A percentile compares a stretch with the other conserved stretches of the same genome.
phyloP scores from a whole-genome alignment of 2,329 filamentous ascomycete species.

The Amauroascus verrucosus region DNA sequence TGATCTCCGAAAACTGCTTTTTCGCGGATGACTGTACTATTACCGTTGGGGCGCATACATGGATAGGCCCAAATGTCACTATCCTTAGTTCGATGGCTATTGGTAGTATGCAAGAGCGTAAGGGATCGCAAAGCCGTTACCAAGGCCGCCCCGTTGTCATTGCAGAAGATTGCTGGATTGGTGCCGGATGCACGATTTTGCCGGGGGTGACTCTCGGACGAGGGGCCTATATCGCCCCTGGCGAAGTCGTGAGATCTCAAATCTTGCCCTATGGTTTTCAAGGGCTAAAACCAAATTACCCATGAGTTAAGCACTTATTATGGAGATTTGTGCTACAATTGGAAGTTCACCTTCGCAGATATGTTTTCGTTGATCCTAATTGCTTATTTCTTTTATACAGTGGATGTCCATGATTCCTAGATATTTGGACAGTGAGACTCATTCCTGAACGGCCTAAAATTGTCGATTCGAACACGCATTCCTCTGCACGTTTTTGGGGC shows the following conservation, averaged over 20 bases:
- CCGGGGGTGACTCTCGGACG: conserved; percentile 36
- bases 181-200: conserved; percentile 50
- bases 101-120: conserved; percentile 61
- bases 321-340: neutral
- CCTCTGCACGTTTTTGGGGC: neutral
- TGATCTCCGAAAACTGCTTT: conserved; percentile 71
- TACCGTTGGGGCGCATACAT: conserved; percentile 59
- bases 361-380: neutral
- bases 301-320: conserved; percentile 6
- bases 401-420: neutral
- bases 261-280: conserved; percentile 36
- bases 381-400: neutral
- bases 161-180: conserved; percentile 60
- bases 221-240: conserved; percentile 37
- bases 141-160: conserved; percentile 63
- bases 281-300: conserved; percentile 33
- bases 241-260: conserved; percentile 36
- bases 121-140: conserved; percentile 63
- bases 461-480: neutral
- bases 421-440: neutral
- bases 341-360: neutral
- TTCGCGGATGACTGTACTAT: conserved; percentile 81
- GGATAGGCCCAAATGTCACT: conserved; percentile 72
- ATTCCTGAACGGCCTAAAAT: neutral
- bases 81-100: conserved; percentile 68